These are phyloP conservation scores for Phlebiopsis gigantea DNA, from an alignment of 768 basidiomycete species.

Conservation along the genomic window DNA sequence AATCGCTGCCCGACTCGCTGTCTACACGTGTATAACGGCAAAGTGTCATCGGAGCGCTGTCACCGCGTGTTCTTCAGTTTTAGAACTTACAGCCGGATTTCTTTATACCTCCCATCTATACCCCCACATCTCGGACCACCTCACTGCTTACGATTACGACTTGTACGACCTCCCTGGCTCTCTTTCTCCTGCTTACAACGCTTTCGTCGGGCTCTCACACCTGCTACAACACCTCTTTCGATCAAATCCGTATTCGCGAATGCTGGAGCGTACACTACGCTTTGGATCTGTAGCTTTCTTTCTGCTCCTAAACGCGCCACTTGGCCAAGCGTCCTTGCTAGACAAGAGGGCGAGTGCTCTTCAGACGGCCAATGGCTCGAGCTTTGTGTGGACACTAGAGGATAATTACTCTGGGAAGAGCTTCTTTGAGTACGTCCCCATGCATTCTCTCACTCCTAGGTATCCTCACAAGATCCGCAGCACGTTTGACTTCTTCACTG, in stretches of 20 bases:
- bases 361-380: conserved; percentile 41
- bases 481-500: conserved; percentile 54
- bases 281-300: background rate
- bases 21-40: background rate
- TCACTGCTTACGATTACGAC: background rate
- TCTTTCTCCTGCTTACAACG: background rate
- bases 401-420: conserved; percentile 60
- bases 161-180: background rate
- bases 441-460: background rate
- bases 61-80: background rate
- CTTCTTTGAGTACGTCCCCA: conserved; percentile 63
- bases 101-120: background rate
- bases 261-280: background rate
- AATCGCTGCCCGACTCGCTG: background rate
- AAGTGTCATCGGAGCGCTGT: background rate
- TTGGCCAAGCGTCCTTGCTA: background rate
- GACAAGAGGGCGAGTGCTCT: conserved; percentile 18
- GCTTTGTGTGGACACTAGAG: conserved; percentile 60
- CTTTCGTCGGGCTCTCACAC: background rate
- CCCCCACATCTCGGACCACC: background rate
- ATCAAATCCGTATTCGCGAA: background rate
- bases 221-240: background rate
- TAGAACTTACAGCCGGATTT: background rate
- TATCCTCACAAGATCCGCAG: conserved; percentile 26
- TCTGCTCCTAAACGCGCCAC: background rate